Evolutionary conservation across 2,329 filamentous ascomycete species (phyloP).

Genomic region (Cladorrhinum sp.): DNA sequence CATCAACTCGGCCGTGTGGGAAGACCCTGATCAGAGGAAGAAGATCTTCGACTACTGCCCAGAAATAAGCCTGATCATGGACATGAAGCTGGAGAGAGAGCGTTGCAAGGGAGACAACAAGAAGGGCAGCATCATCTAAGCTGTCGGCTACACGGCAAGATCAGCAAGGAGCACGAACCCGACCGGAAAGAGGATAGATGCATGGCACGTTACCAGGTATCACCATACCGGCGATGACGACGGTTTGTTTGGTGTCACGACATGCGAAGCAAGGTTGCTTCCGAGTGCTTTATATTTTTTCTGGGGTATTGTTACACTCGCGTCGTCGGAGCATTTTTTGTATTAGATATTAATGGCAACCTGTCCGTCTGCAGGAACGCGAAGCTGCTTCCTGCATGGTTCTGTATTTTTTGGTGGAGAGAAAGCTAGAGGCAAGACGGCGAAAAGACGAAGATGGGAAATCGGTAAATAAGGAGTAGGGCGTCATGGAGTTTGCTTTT

Average conservation of each 20-base stretch:
- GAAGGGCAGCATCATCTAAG: background rate
- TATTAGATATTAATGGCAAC: background rate
- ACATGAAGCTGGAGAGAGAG: slow-evolving; percentile 54
- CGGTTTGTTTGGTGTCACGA: background rate
- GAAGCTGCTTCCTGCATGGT: background rate
- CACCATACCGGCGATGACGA: background rate
- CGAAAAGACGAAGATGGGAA: too few relatives aligned
- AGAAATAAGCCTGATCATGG: slow-evolving; percentile 53
- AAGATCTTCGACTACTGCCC: slow-evolving; percentile 55
- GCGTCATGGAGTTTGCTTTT: too few relatives aligned
- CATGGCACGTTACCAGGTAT: slow-evolving; percentile 23
- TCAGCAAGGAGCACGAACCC: background rate
- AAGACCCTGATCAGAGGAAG: slow-evolving; percentile 40
- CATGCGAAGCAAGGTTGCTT: background rate
- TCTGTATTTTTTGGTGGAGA: too few relatives aligned
- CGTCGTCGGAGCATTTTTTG: background rate
- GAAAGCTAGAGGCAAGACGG: background rate
- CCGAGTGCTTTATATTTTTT: background rate
- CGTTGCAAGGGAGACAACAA: slow-evolving; percentile 40
- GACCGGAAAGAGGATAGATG: background rate
- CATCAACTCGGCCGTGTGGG: slow-evolving; percentile 47
- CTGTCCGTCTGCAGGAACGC: background rate
- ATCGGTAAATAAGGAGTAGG: too few relatives aligned
- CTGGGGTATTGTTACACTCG: background rate
- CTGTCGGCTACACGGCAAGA: background rate